Conservation (phyloP, 371 early-diverging fungal species). For the Mortierella sp. region DNA sequence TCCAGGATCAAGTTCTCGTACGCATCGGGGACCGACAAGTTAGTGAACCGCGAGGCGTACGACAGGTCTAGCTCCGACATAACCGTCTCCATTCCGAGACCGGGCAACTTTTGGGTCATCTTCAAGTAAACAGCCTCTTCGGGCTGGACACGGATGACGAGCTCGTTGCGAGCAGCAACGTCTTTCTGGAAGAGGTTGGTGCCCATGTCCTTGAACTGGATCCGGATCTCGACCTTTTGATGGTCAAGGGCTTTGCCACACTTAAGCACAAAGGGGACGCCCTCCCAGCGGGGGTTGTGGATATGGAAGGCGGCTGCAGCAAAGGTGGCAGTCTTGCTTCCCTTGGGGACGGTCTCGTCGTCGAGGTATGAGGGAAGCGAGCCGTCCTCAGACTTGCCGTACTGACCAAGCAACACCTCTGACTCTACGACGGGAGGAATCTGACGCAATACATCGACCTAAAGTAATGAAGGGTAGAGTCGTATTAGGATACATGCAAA, state of each 20-base stretch:
- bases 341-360: constrained; percentile 91
- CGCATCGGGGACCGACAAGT: constrained; percentile 91
- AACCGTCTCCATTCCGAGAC: constrained; percentile 69
- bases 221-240: constrained; percentile 88
- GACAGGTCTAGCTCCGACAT: constrained; percentile 91
- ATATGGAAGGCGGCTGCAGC: constrained; percentile 87
- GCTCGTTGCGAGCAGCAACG: constrained; percentile 80
- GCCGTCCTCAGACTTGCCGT: constrained; percentile 78
- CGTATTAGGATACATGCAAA: background rate
- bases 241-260: constrained; percentile 93
- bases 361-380: constrained; percentile 90
- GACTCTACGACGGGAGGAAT: constrained; percentile 84
- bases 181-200: constrained; percentile 78
- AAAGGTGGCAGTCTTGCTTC: constrained; percentile 86
- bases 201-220: constrained; percentile 91
- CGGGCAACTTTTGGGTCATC: constrained; percentile 92
- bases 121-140: constrained; percentile 95
- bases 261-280: constrained; percentile 93
- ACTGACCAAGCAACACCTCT: constrained; percentile 92
- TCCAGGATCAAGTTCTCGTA: constrained; percentile 93
- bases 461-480: background rate
- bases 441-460: constrained; percentile 84
- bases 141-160: constrained; percentile 94
- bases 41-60: constrained; percentile 84
- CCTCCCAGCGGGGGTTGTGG: constrained; percentile 92